These are phyloP conservation scores for Rhodofomes roseus DNA, from an alignment of 1,284 basidiomycete genomes.

Conservation along the genomic window DNA sequence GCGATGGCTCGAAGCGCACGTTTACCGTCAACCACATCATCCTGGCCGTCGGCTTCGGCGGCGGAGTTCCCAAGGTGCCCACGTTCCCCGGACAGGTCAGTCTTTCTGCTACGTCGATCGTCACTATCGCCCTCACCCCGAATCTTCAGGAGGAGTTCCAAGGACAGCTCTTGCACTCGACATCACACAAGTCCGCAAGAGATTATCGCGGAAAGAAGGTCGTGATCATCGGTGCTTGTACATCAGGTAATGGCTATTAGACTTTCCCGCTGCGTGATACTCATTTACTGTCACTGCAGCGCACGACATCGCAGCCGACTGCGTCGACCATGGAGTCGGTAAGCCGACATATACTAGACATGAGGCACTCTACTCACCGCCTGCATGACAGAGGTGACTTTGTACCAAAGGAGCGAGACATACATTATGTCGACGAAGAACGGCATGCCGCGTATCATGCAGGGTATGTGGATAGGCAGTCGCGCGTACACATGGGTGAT, in stretches of 20 bases:
- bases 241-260: constrained; percentile 33
- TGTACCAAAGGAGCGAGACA: constrained; percentile 61
- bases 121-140: background rate
- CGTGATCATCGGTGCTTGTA: constrained; percentile 46
- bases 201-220: constrained; percentile 44
- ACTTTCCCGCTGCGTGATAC: background rate
- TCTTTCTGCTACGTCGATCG: background rate
- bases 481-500: background rate
- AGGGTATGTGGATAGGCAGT: constrained; percentile 21
- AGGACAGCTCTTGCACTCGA: constrained; percentile 40
- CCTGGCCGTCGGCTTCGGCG: constrained; percentile 58
- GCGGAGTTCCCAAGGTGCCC: constrained; percentile 47
- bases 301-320: constrained; percentile 43
- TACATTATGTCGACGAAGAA: constrained; percentile 55
- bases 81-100: constrained; percentile 38
- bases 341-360: constrained; percentile 9
- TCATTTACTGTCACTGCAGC: constrained; percentile 14
- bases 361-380: background rate
- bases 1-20: constrained; percentile 38
- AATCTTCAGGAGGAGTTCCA: constrained; percentile 35
- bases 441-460: constrained; percentile 36
- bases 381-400: constrained; percentile 44
- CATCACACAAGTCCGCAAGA: constrained; percentile 33
- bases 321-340: constrained; percentile 42
- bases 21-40: constrained; percentile 58